Conservation (phyloP, 306 rosid species). For the Luffa aegyptiaca region DNA sequence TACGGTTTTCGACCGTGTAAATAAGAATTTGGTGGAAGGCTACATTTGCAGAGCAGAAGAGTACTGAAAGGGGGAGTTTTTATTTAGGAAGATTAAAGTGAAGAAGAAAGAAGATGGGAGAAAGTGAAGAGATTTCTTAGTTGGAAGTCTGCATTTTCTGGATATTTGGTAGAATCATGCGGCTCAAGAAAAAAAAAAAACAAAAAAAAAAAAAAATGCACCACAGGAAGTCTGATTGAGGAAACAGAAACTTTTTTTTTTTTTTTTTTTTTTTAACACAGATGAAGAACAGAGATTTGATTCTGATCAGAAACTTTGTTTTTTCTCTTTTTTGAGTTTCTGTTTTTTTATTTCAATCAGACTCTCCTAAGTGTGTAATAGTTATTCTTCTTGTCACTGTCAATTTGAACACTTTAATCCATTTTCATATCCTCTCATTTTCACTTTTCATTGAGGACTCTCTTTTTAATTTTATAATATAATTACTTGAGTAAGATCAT, state of each 20-base stretch:
- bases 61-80: background rate
- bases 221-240: conserved; percentile 1
- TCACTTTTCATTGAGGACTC: background rate
- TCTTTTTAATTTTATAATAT: background rate
- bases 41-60: background rate
- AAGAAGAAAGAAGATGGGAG: background rate
- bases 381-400: background rate
- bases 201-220: background rate
- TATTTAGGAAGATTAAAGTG: conserved; percentile 6
- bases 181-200: background rate
- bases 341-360: background rate
- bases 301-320: background rate
- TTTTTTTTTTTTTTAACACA: background rate
- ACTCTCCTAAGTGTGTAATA: background rate
- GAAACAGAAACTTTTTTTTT: background rate
- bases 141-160: conserved; percentile 1
- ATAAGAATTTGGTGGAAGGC: conserved; percentile 7
- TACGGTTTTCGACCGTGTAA: background rate
- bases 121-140: background rate
- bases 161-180: conserved; percentile 10
- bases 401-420: background rate
- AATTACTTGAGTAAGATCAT: background rate
- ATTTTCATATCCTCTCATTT: background rate
- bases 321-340: conserved; percentile 8
- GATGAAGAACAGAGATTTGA: conserved; percentile 7